Conservation (phyloP, 1,284 basidiomycete species). For the Sanghuangporus weigelae region DNA sequence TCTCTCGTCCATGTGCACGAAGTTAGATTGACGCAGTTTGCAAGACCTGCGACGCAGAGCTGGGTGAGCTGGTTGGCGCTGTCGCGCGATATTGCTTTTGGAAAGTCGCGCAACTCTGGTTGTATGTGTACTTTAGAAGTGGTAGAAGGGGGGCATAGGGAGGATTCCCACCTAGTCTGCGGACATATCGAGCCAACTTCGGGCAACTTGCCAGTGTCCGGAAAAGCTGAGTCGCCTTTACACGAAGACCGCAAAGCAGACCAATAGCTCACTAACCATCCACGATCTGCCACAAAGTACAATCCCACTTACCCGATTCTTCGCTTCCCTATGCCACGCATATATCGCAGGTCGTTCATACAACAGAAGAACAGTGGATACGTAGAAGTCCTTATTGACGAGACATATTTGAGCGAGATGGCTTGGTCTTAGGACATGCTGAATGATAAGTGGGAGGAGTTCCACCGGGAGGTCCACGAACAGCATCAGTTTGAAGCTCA, state of each 20-base stretch:
- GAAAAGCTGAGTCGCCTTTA: constrained; percentile 49
- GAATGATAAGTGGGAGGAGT: constrained; percentile 48
- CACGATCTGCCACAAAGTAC: not conserved
- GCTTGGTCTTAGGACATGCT: constrained; percentile 43
- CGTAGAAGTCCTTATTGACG: constrained; percentile 49
- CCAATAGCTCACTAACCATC: not conserved
- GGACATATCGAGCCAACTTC: constrained; percentile 49
- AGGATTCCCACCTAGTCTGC: constrained; percentile 43
- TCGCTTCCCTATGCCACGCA: constrained; percentile 61
- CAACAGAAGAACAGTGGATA: constrained; percentile 41
- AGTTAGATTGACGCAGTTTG: constrained; percentile 53
- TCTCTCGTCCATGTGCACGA: constrained; percentile 73
- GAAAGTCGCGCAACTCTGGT: constrained; percentile 57
- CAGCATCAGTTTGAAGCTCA: not conserved
- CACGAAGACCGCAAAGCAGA: not conserved
- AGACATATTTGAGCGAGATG: constrained; percentile 48
- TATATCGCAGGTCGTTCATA: constrained; percentile 56
- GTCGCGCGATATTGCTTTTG: constrained; percentile 34
- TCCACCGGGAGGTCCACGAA: constrained; percentile 57
- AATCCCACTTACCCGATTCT: constrained; percentile 40
- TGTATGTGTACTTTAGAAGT: not conserved
- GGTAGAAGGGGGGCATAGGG: not conserved
- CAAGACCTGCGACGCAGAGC: constrained; percentile 43
- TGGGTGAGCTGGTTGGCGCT: constrained; percentile 29
- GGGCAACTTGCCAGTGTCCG: constrained; percentile 41